Conservation (phyloP, 2,329 filamentous ascomycete species). For the Penicillium sclerotigenum region DNA sequence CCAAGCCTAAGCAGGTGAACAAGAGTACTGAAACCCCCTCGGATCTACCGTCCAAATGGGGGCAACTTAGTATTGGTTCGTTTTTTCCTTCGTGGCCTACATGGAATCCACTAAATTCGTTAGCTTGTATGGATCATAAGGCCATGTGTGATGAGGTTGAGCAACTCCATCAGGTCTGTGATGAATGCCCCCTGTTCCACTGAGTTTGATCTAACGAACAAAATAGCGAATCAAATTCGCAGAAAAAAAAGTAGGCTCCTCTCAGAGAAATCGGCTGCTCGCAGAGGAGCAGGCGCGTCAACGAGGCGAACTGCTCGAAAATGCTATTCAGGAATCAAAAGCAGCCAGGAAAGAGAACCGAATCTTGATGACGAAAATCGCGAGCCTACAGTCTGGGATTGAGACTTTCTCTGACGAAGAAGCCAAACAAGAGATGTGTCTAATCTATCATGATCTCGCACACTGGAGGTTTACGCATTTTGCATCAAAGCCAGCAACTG, state of each 20-base stretch:
- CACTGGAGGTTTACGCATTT: constrained; percentile 17
- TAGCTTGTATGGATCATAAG: not conserved
- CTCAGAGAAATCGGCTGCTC: not conserved
- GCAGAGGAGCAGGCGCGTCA: constrained; percentile 6
- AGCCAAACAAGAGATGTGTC: constrained; percentile 3
- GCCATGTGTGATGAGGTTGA: not conserved
- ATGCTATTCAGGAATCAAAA: not conserved
- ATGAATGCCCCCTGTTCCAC: no score
- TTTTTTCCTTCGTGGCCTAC: not conserved
- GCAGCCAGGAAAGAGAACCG: not conserved
- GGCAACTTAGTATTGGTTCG: not conserved
- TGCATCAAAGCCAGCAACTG: not conserved
- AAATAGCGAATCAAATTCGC: not conserved
- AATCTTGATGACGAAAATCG: not conserved
- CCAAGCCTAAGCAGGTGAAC: not conserved
- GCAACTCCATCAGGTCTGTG: not conserved
- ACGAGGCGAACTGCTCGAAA: constrained; percentile 1
- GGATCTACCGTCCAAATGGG: not conserved
- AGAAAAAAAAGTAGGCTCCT: not conserved
- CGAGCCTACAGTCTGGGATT: not conserved
- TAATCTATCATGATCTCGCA: constrained; percentile 11
- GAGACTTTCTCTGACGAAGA: constrained; percentile 16
- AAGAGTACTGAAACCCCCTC: not conserved
- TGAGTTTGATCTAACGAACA: not conserved
- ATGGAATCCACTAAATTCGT: not conserved